Conservation (phyloP, 1,284 basidiomycete species). For the Melampsora larici-populina region DNA sequence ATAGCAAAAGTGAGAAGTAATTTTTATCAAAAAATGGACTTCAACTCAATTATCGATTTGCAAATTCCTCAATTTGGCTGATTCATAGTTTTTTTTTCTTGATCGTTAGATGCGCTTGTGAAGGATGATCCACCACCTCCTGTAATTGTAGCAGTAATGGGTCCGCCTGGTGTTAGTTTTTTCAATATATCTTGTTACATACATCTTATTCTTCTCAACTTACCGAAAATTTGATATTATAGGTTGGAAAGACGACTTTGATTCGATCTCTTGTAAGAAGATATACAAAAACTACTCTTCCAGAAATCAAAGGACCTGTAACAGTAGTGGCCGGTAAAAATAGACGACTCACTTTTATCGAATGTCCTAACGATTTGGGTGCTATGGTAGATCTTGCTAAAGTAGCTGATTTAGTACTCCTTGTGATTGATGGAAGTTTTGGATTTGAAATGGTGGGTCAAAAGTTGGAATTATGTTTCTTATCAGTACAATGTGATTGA, state of each 20-base stretch:
- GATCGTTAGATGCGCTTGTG: slow-evolving; percentile 11
- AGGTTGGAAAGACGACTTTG: slow-evolving; percentile 87
- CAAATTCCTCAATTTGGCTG: slow-evolving; percentile 44
- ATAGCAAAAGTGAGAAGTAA: slow-evolving; percentile 43
- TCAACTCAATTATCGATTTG: not conserved
- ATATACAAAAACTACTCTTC: slow-evolving; percentile 90
- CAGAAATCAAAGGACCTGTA: slow-evolving; percentile 85
- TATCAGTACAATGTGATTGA: slow-evolving; percentile 1
- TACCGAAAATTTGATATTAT: slow-evolving; percentile 1
- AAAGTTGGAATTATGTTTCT: not conserved
- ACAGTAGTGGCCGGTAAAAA: slow-evolving; percentile 92
- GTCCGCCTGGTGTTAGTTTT: slow-evolving; percentile 78
- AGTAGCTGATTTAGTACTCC: slow-evolving; percentile 87
- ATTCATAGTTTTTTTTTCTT: not conserved
- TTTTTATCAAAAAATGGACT: not conserved
- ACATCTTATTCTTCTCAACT: not conserved
- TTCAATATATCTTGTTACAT: not conserved
- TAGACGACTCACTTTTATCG: slow-evolving; percentile 86
- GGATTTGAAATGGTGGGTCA: slow-evolving; percentile 91
- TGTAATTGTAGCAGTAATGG: slow-evolving; percentile 92
- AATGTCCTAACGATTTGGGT: slow-evolving; percentile 96
- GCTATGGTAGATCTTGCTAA: slow-evolving; percentile 98
- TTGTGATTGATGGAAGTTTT: slow-evolving; percentile 97
- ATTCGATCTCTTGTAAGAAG: slow-evolving; percentile 85
- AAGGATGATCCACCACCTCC: slow-evolving; percentile 82